Conservation (phyloP, 2,329 filamentous ascomycete genomes). For the Zasmidium citrigriseum region DNA sequence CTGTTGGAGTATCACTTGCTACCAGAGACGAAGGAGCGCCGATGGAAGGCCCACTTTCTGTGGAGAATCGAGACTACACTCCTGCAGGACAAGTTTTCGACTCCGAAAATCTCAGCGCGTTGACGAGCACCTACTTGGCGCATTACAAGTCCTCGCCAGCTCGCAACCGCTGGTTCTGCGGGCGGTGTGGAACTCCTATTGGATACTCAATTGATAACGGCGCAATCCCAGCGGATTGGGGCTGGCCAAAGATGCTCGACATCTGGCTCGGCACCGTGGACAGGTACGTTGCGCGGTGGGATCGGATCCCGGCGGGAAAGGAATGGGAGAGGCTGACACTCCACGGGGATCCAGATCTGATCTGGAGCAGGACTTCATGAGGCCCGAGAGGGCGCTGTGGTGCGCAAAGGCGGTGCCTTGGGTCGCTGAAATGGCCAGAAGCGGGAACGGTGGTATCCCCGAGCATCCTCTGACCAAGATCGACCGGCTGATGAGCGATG, state of each 20-base stretch:
- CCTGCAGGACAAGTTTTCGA: constrained; percentile 3
- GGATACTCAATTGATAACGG: constrained; percentile 13
- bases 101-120: background rate
- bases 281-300: background rate
- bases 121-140: constrained; percentile 1
- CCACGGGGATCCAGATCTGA: constrained; percentile 1
- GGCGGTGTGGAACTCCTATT: constrained; percentile 14
- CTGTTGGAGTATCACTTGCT: background rate
- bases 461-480: constrained; percentile 9
- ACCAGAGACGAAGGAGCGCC: background rate
- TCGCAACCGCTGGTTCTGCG: constrained; percentile 15
- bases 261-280: constrained; percentile 25
- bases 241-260: constrained; percentile 19
- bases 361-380: constrained; percentile 18
- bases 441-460: background rate
- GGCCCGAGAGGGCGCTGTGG: constrained; percentile 20
- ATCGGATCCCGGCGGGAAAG: background rate
- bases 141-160: constrained; percentile 11
- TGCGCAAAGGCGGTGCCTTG: constrained; percentile 17
- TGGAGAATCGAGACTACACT: background rate
- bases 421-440: constrained; percentile 2
- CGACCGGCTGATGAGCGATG: background rate
- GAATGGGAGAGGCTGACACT: background rate
- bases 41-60: background rate
- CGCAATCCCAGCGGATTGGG: constrained; percentile 8